Percentiles rank a stretch among this genome's conserved stretches.
Evolutionary conservation across 2,329 filamentous ascomycete genomes (phyloP).

Genomic region (Tolypocladium guangdongense): DNA sequence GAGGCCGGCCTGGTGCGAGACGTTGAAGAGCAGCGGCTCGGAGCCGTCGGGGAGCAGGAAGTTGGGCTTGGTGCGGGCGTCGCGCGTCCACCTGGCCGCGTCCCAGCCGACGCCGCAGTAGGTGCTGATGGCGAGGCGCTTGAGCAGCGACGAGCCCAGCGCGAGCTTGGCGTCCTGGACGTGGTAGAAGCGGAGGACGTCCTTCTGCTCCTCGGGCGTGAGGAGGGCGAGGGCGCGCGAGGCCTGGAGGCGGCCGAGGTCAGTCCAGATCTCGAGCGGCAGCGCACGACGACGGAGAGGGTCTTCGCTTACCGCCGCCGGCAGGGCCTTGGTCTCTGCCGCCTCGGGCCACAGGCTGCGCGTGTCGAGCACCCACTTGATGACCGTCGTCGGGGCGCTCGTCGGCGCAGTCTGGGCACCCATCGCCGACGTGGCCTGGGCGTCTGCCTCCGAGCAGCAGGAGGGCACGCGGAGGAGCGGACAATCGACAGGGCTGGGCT

Average conservation of each 20-base stretch:
- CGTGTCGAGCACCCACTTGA: constrained; percentile 55
- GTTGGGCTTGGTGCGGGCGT: constrained; percentile 43
- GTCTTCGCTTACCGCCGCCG: constrained; percentile 27
- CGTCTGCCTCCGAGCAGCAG: neutral
- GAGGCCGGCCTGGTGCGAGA: constrained; percentile 68
- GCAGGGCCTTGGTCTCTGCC: constrained; percentile 35
- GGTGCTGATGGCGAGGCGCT: constrained; percentile 38
- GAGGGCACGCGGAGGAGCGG: no score
- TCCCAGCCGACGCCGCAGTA: constrained; percentile 44
- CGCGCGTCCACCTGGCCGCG: constrained; percentile 43
- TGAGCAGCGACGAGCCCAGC: constrained; percentile 61
- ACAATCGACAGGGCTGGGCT: neutral
- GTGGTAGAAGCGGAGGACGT: constrained; percentile 51
- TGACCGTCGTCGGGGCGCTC: constrained; percentile 22
- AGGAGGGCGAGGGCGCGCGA: constrained; percentile 42
- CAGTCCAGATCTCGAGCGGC: neutral
- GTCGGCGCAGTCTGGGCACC: constrained; percentile 2
- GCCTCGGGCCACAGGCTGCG: constrained; percentile 44
- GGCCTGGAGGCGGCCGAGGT: constrained; percentile 28
- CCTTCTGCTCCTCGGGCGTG: constrained; percentile 40
- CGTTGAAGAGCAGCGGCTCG: constrained; percentile 56
- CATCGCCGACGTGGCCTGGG: neutral
- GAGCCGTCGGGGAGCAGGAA: constrained; percentile 36
- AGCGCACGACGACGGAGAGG: neutral
- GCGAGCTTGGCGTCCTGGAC: constrained; percentile 65